Conservation (phyloP, 257 asterid genomes). For the Capsicum rhomboideum region DNA sequence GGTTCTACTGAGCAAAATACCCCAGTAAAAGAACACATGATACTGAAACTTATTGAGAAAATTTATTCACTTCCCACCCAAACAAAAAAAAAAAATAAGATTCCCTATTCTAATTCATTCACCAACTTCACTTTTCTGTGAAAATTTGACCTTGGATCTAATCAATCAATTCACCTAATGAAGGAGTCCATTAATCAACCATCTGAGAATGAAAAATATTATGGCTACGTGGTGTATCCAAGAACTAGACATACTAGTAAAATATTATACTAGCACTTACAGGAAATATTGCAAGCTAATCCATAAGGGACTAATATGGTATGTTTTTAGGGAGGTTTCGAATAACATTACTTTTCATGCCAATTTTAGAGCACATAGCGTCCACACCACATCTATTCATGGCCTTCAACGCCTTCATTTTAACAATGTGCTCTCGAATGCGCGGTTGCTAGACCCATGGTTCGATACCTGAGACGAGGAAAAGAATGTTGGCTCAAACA, state of each 20-base stretch:
- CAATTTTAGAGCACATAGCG: slow-evolving; percentile 67
- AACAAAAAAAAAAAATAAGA: neutral
- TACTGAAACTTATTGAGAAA: neutral
- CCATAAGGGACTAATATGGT: slow-evolving; percentile 29
- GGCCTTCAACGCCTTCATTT: slow-evolving; percentile 67
- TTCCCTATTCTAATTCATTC: neutral
- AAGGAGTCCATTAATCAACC: too few relatives aligned
- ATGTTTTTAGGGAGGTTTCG: slow-evolving; percentile 81
- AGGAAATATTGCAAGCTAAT: neutral
- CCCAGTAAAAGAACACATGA: too few relatives aligned
- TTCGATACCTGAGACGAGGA: slow-evolving; percentile 45
- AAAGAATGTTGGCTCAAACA: neutral
- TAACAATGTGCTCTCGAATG: slow-evolving; percentile 50
- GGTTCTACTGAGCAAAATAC: too few relatives aligned
- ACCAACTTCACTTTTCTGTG: neutral
- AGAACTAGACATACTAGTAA: too few relatives aligned
- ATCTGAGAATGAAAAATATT: too few relatives aligned
- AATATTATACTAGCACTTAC: too few relatives aligned
- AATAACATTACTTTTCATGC: slow-evolving; percentile 79
- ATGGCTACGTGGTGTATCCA: too few relatives aligned
- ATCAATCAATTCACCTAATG: neutral
- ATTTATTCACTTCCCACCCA: neutral
- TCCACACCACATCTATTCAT: slow-evolving; percentile 62
- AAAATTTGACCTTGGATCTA: neutral
- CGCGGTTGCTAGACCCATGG: slow-evolving; percentile 75